Percentiles rank a stretch among this genome's conserved stretches.
Evolutionary conservation across 345 rosid genomes (phyloP).

Genomic region (Populus simonii): DNA sequence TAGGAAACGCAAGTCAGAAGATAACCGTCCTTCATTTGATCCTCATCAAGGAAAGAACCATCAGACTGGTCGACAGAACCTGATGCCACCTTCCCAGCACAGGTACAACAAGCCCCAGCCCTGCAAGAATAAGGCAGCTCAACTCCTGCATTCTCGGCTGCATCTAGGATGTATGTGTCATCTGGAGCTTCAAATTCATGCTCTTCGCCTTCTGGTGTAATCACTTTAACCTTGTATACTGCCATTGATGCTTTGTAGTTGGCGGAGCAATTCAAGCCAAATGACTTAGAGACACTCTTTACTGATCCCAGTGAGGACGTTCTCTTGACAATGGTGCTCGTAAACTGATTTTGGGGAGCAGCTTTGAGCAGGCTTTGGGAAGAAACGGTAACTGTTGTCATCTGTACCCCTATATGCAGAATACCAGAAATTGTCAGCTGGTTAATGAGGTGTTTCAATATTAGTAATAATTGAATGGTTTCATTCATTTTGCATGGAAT

Average conservation of each 20-base stretch:
- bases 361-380: constrained; percentile 45
- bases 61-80: constrained; percentile 80
- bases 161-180: constrained; percentile 65
- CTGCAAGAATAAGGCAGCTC: constrained; percentile 89
- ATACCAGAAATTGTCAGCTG: constrained; percentile 1
- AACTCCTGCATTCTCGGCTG: constrained; percentile 73
- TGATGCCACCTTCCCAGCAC: constrained; percentile 60
- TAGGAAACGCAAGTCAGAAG: constrained; percentile 72
- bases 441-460: background rate
- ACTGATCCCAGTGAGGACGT: constrained; percentile 46
- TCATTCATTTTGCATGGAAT: background rate
- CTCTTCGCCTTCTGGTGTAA: constrained; percentile 64
- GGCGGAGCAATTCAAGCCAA: constrained; percentile 55
- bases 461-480: background rate
- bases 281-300: constrained; percentile 45
- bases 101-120: constrained; percentile 90
- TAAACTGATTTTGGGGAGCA: constrained; percentile 34
- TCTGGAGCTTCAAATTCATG: constrained; percentile 59
- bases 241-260: constrained; percentile 50
- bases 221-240: constrained; percentile 65
- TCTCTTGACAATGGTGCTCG: constrained; percentile 23
- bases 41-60: constrained; percentile 75
- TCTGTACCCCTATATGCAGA: constrained; percentile 27
- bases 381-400: constrained; percentile 49
- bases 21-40: constrained; percentile 53